Base-by-base conservation (phyloP, 257 asterid genomes). In the Solanum acaule region DNA sequence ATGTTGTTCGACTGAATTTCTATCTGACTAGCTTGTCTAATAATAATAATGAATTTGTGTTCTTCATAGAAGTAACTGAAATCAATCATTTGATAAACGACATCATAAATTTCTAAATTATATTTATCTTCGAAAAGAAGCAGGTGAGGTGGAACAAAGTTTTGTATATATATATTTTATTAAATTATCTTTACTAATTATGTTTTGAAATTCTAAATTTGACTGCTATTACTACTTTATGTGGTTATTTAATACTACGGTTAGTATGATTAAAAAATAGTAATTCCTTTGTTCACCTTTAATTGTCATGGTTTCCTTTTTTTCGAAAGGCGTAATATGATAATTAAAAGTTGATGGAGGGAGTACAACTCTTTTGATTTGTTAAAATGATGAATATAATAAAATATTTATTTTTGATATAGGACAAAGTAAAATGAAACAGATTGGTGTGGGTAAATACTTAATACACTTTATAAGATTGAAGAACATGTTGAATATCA, bases 271-370 rank as follows among this genome's bases (percentile, higher is more conserved):
- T 16, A 0, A 52, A 8, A 52, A 52, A 15, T 46, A 46, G 56
- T 14, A 46, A 46, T 46, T 52, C 1, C 3, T 6, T 1, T 0
- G 0, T 16, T 52, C 10, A 52, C 4, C 0, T 16, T 52, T 52
- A 52, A 6, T 16, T 52, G 63, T 52, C 9, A 52, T 52, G 22
- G 2, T 52, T 52, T 52, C 0, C 3, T 16, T 52, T 52, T 52
- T 52, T 52, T 16, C 0, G 0, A 52, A 52, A 52, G 1, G 4
- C 2, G 4, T 16, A 46, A 46, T 6, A 14, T 46, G 56, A 46
- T 46, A 46, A 46, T 46, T 46, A 46, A 46, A 46, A 46, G 20
- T 46, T 46, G 18, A 46, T 0, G 3, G 6, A 15, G 22, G 8
- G 3, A 49, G 22, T 49, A 49, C 8, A 49, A 15, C 22, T 49